A percentile compares a stretch with the other conserved stretches of the same genome.
Conservation (phyloP, 2,329 filamentous ascomycete genomes). For the Penicillium frequentans region DNA sequence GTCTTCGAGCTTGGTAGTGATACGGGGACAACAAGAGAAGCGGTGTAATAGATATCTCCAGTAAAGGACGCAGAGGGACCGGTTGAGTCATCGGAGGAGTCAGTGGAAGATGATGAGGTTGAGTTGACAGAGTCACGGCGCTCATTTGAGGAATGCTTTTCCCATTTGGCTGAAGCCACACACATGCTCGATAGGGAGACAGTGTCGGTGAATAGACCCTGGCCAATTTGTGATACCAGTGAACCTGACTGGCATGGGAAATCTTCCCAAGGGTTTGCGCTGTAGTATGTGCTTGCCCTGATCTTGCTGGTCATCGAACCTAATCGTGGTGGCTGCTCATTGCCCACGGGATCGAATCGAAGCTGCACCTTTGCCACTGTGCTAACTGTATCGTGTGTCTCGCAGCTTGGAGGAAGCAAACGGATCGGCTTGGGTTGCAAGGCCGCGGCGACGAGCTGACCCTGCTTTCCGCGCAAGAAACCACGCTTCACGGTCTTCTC, state of each 20-base stretch:
- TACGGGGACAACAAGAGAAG: conserved; percentile 63
- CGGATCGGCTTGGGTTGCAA: conserved; percentile 59
- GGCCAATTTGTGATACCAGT: conserved; percentile 42
- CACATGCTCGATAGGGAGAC: conserved; percentile 56
- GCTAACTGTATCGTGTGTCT: conserved; percentile 44
- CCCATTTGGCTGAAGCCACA: conserved; percentile 59
- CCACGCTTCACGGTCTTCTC: conserved; percentile 63
- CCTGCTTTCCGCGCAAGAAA: conserved; percentile 58
- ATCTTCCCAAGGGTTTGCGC: conserved; percentile 51
- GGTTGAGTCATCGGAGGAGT: conserved; percentile 27
- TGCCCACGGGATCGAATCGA: conserved; percentile 60
- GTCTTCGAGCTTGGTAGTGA: conserved; percentile 60
- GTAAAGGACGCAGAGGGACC: conserved; percentile 41
- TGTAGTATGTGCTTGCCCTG: conserved; percentile 59
- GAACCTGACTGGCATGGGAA: conserved; percentile 48
- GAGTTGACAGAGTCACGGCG: conserved; percentile 31
- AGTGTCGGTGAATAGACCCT: conserved; percentile 55
- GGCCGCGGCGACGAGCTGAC: conserved; percentile 58
- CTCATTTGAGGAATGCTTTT: conserved; percentile 41
- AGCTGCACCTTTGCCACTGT: conserved; percentile 58
- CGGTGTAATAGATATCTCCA: conserved; percentile 55
- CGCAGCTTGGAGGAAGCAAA: conserved; percentile 44
- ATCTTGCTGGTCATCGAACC: conserved; percentile 55
- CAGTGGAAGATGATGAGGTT: conserved; percentile 11
- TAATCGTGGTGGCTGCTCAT: conserved; percentile 55